Conservation (phyloP, 441 rosid genomes). For the Aquilaria agallochum region DNA sequence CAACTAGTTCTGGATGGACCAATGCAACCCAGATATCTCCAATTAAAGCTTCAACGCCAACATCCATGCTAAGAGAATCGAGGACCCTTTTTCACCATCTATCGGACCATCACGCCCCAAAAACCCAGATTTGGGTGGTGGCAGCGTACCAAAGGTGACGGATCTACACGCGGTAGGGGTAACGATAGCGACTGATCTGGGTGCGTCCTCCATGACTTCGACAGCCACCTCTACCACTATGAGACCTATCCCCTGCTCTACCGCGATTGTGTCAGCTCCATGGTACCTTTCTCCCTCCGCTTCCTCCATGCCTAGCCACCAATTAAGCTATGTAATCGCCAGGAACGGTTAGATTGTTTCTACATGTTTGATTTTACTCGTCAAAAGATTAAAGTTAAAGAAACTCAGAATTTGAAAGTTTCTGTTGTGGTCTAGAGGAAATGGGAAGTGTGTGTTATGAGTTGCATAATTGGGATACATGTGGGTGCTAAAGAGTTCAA, state of each 20-base stretch:
- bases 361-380: slow-evolving; percentile 70
- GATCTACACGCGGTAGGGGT: no score
- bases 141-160: no score
- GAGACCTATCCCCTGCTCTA: slow-evolving; percentile 72
- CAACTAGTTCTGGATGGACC: no score
- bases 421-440: slow-evolving; percentile 54
- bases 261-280: slow-evolving; percentile 60
- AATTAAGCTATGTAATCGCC: slow-evolving; percentile 52
- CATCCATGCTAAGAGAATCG: no score
- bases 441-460: slow-evolving; percentile 60
- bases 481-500: slow-evolving; percentile 62
- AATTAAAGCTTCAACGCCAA: no score
- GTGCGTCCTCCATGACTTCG: slow-evolving; percentile 51
- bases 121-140: no score
- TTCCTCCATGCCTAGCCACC: slow-evolving; percentile 75
- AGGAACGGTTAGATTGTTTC: slow-evolving; percentile 68
- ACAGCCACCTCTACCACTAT: slow-evolving; percentile 56
- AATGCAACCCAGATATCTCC: no score
- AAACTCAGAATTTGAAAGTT: slow-evolving; percentile 13
- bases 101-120: no score
- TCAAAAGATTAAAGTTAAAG: slow-evolving; percentile 26
- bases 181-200: no score
- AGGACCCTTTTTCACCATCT: no score
- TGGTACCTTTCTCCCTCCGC: slow-evolving; percentile 86
- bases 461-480: slow-evolving; percentile 63